phyloP scores from a whole-genome alignment of 2,329 filamentous ascomycete species.

The Coniella lustricola region DNA sequence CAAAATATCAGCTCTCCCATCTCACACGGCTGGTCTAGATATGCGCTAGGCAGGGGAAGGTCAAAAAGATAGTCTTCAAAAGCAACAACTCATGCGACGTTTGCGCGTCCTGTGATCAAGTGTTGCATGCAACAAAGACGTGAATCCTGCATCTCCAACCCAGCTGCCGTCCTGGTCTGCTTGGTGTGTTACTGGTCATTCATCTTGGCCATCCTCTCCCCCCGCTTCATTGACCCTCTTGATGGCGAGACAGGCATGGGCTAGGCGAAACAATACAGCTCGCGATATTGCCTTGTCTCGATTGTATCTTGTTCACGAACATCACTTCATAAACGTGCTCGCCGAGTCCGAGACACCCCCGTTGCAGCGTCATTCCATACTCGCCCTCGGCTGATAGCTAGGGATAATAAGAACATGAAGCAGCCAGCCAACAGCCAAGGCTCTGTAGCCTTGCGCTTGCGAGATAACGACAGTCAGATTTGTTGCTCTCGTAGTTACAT shows the following conservation, averaged over 20 bases:
- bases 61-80: neutral
- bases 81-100: neutral
- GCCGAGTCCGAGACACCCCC: neutral
- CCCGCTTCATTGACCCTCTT: neutral
- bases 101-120: neutral
- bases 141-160: neutral
- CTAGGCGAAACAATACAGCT: neutral
- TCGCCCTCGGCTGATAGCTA: neutral
- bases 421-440: neutral
- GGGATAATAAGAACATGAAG: neutral
- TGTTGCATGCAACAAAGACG: neutral
- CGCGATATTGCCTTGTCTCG: neutral
- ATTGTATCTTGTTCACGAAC: neutral
- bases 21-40: neutral
- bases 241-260: neutral
- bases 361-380: constrained; percentile 1
- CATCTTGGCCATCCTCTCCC: neutral
- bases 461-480: neutral
- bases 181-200: neutral
- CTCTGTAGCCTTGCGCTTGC: too few relatives aligned
- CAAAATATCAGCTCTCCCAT: neutral
- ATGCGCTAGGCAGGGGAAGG: neutral
- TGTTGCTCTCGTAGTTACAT: too few relatives aligned
- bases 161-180: neutral
- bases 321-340: neutral